Conservation (phyloP, 768 basidiomycete species). For the Agaricus sinodeliciosus region DNA sequence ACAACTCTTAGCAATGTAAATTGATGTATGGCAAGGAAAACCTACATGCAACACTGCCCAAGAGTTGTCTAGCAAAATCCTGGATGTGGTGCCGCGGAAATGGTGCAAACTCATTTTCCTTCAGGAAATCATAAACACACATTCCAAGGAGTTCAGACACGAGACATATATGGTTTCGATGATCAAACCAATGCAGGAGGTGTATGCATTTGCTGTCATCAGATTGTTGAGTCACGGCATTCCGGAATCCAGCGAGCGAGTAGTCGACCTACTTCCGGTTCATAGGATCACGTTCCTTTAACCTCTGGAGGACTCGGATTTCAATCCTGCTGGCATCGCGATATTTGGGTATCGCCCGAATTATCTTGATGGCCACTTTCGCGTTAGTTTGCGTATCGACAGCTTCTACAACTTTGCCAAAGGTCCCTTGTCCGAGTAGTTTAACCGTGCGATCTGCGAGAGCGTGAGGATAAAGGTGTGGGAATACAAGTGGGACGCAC, state of each 20-base stretch:
- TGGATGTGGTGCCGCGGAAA: constrained; percentile 97
- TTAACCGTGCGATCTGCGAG: constrained; percentile 81
- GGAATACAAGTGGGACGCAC: constrained; percentile 37
- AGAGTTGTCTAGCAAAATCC: constrained; percentile 86
- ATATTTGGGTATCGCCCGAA: constrained; percentile 97
- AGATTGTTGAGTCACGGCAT: constrained; percentile 12
- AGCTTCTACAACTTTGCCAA: constrained; percentile 97
- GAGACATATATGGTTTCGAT: constrained; percentile 94
- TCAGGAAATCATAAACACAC: constrained; percentile 98
- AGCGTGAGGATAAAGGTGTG: constrained; percentile 8
- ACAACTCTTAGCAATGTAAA: constrained; percentile 14
- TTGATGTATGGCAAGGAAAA: constrained; percentile 15
- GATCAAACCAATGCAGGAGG: constrained; percentile 91
- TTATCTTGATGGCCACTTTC: constrained; percentile 96
- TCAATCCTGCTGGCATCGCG: constrained; percentile 99
- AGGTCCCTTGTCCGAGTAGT: constrained; percentile 93
- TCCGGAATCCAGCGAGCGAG: constrained; percentile 8
- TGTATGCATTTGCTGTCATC: constrained; percentile 92
- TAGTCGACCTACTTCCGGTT: constrained; percentile 72
- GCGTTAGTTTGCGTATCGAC: constrained; percentile 68
- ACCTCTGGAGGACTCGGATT: constrained; percentile 87
- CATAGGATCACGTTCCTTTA: constrained; percentile 81
- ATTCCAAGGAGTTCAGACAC: constrained; percentile 94
- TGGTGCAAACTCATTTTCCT: constrained; percentile 94
- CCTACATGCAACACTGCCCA: constrained; percentile 92